Conservation (phyloP, 176 grass and related monocot genomes). For the Cenchrus americanus region DNA sequence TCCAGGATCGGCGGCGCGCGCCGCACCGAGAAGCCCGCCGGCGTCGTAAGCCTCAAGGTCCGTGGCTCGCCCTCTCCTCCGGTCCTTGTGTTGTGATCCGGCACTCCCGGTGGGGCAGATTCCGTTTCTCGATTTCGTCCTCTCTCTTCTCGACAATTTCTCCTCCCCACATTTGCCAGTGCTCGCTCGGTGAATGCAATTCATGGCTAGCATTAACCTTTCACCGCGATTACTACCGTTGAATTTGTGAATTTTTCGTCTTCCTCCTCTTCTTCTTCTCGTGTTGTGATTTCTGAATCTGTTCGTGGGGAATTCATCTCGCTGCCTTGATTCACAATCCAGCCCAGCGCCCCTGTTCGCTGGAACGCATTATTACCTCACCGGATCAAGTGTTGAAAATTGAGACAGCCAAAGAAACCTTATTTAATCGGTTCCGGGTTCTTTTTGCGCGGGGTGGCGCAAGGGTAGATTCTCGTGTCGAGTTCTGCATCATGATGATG, state of each 20-base stretch:
- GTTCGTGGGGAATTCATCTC: neutral
- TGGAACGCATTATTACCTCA: slow-evolving; percentile 27
- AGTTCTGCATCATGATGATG: slow-evolving; percentile 20
- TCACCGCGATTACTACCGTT: neutral
- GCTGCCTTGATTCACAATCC: slow-evolving; percentile 19
- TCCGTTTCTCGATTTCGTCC: neutral
- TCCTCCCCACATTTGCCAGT: neutral
- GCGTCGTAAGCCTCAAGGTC: slow-evolving; percentile 55
- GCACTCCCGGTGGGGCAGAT: slow-evolving; percentile 5
- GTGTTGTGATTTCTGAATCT: neutral
- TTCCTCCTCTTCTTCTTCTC: neutral
- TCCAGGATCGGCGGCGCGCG: slow-evolving; percentile 29
- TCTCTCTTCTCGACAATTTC: neutral
- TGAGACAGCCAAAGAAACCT: neutral
- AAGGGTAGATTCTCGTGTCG: slow-evolving; percentile 31
- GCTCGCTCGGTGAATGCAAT: neutral
- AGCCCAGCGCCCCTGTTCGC: neutral
- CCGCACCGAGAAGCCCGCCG: slow-evolving; percentile 46
- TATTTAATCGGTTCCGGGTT: slow-evolving; percentile 2
- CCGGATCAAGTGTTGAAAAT: slow-evolving; percentile 31
- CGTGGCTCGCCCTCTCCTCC: neutral
- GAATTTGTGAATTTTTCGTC: neutral
- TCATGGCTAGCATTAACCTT: neutral
- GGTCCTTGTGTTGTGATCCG: slow-evolving; percentile 37
- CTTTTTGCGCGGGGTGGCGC: slow-evolving; percentile 21